Evolutionary conservation across 2,329 filamentous ascomycete species (phyloP).

Genomic region (Pseudocercospora ulei): DNA sequence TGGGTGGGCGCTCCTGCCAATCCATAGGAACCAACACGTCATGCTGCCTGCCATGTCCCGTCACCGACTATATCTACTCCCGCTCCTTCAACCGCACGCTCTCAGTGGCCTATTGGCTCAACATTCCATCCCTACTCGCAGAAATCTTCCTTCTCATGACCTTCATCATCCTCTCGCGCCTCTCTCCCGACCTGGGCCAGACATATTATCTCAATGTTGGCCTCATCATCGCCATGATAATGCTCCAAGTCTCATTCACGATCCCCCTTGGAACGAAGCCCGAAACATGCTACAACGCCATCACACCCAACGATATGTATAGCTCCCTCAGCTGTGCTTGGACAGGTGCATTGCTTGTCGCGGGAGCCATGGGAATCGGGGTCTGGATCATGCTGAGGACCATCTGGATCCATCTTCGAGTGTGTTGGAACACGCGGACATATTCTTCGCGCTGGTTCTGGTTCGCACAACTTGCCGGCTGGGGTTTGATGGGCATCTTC

Average conservation of each 20-base stretch:
- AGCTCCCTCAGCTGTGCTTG: conserved; percentile 65
- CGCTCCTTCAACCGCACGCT: conserved; percentile 12
- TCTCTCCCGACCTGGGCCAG: conserved; percentile 64
- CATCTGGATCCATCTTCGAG: conserved; percentile 35
- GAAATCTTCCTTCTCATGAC: conserved; percentile 66
- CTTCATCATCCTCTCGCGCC: conserved; percentile 63
- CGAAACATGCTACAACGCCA: conserved; percentile 65
- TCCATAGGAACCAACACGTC: conserved; percentile 39
- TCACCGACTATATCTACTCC: conserved; percentile 13
- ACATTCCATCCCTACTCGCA: conserved; percentile 59
- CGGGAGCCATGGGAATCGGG: conserved; percentile 71
- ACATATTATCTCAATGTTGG: conserved; percentile 77
- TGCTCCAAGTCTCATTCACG: conserved; percentile 67
- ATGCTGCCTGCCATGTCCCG: conserved; percentile 79
- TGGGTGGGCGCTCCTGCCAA: conserved; percentile 50
- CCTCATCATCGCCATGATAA: conserved; percentile 66
- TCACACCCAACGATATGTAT: conserved; percentile 77
- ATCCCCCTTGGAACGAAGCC: conserved; percentile 66
- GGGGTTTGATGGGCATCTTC: conserved; percentile 30
- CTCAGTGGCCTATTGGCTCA: conserved; percentile 49
- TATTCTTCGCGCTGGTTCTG: conserved; percentile 27
- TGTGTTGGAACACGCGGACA: conserved; percentile 34
- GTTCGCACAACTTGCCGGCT: conserved; percentile 30
- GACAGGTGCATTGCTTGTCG: conserved; percentile 65
- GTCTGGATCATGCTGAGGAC: conserved; percentile 64